Evolutionary conservation across 2,329 filamentous ascomycete genomes (phyloP).

Genomic region (Colletotrichum sp.): DNA sequence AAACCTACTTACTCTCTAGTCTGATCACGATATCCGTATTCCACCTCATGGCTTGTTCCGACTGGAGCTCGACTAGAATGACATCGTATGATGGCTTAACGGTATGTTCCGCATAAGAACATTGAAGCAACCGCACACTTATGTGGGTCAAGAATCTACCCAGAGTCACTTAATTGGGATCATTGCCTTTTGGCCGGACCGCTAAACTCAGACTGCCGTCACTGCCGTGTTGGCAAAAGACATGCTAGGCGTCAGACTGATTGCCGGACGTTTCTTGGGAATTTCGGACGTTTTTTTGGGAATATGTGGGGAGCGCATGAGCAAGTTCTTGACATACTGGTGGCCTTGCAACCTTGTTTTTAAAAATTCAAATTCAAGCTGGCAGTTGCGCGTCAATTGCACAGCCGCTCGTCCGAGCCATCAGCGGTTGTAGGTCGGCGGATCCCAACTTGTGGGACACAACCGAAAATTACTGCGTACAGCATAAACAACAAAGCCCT

Average conservation of each 20-base stretch:
- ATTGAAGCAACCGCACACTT: neutral
- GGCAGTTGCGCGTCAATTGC: neutral
- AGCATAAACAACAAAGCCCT: no score
- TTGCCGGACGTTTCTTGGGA: neutral
- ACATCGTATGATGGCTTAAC: neutral
- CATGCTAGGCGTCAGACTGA: neutral
- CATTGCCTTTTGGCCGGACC: neutral
- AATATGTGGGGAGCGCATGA: neutral
- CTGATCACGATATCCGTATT: neutral
- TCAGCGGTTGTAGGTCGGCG: neutral
- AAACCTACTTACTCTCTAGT: accelerated
- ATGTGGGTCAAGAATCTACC: neutral
- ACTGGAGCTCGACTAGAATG: neutral
- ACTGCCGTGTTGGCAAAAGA: neutral
- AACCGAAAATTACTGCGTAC: no score
- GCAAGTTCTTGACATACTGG: neutral
- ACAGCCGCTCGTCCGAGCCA: neutral
- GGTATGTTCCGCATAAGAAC: neutral
- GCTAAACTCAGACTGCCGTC: neutral
- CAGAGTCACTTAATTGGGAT: neutral
- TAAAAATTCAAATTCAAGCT: neutral
- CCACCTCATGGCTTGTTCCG: neutral
- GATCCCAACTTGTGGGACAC: neutral
- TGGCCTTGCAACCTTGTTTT: neutral
- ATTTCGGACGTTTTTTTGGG: neutral